Percentiles rank a stretch among this genome's conserved stretches.
Evolutionary conservation across 2,329 filamentous ascomycete genomes (phyloP).

Genomic region (Stemphylium vesicarium): DNA sequence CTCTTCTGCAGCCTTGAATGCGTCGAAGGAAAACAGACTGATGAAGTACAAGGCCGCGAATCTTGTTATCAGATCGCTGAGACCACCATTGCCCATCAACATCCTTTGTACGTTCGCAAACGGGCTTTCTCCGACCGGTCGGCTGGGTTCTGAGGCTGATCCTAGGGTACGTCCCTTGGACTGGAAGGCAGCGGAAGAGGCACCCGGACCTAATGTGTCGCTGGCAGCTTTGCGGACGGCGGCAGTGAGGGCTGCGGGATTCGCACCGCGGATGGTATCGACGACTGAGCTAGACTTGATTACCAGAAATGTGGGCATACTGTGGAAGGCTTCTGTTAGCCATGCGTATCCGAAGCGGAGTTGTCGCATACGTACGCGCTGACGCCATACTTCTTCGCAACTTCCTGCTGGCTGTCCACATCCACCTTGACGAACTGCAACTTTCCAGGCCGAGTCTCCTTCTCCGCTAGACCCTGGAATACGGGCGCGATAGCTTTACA

Average conservation of each 20-base stretch:
- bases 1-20: conserved; percentile 51
- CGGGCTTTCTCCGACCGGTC: conserved; percentile 30
- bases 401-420: conserved; percentile 59
- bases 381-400: conserved; percentile 58
- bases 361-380: conserved; percentile 48
- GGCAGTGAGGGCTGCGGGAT: conserved; percentile 55
- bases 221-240: conserved; percentile 54
- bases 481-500: conserved; percentile 61
- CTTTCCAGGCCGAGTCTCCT: conserved; percentile 54
- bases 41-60: conserved; percentile 56
- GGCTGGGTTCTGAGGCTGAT: conserved; percentile 32
- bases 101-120: conserved; percentile 35
- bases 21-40: conserved; percentile 55
- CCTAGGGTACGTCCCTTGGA: conserved; percentile 54
- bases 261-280: conserved; percentile 57
- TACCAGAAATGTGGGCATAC: conserved; percentile 59
- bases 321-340: conserved; percentile 16
- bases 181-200: conserved; percentile 45
- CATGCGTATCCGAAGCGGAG: neutral
- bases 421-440: conserved; percentile 63
- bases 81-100: conserved; percentile 42
- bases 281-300: conserved; percentile 52
- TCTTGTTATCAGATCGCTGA: conserved; percentile 50
- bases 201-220: conserved; percentile 47
- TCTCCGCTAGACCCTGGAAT: conserved; percentile 59